Evolutionary conservation across 345 rosid genomes (phyloP), one percentile per base, ranked within the genome.

Genomic region (Eucalyptus cloeziana): DNA sequence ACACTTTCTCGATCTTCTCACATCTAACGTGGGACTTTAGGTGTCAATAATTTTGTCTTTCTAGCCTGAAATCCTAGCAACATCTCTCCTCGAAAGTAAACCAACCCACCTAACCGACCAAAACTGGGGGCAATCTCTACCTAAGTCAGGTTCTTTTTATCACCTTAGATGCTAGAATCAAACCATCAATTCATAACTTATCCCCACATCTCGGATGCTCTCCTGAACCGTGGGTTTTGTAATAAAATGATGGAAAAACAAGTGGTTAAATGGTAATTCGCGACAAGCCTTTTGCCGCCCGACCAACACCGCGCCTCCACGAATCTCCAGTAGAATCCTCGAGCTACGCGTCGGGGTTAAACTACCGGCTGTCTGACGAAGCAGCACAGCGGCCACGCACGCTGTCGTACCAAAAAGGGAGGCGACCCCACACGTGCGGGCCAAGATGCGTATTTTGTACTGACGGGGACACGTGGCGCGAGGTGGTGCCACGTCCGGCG

Each of bases 11-110:
- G 12, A 10, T 71, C 27, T 71, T 19, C 8, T 64, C 10, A n/a
- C 10, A 1, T 64, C 2, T 64, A 64, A 4, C 3, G 6, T 0
- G 0, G 0, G 31, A 33, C 13, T 31, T 67, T 33, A 33, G 13
- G 13, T 33, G 81, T 5, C 12, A 17, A 69, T 21, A 31, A 71
- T 21, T 71, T 71, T 71, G 4, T 15, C 22, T 8, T 19, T 71
- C 14, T 19, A 69, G 4, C 1, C 1, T 33, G 44, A 40, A 17
- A 33, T 17, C 44, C 13, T 69, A 37, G 27, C 83, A 76, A 22
- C 85, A 76, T 76, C 30, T 40, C 85, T 40, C 27, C 4, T 21
- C 47, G 6, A 76, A 76, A 76, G 47, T 40, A 76, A 40, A 76
- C 16, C 27, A 21, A 22, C 47, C 5, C 30, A 76, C 85, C 85